Evolutionary conservation across 306 rosid species (phyloP).

Genomic region (Sicyos edulis): DNA sequence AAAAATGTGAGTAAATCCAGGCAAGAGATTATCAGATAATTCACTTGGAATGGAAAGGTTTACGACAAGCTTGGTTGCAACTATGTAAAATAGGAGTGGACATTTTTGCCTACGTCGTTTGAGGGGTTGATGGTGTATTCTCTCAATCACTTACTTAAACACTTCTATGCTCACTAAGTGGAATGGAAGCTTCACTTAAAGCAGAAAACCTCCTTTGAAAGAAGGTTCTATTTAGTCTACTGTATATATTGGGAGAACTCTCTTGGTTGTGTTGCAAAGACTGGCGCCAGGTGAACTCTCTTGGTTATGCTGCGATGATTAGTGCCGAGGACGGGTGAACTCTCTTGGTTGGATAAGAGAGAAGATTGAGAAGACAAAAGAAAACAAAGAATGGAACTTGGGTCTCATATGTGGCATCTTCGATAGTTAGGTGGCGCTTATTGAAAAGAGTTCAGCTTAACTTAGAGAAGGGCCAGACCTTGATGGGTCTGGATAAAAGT

Average conservation of each 20-base stretch:
- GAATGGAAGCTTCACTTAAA: neutral
- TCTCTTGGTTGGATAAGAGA: neutral
- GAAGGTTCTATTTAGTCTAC: neutral
- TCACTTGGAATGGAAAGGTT: no score
- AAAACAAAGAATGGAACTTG: neutral
- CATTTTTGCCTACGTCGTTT: neutral
- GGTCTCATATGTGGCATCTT: no score
- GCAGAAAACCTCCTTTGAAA: neutral
- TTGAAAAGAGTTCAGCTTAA: no score
- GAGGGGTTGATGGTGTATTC: neutral
- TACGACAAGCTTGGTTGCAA: neutral
- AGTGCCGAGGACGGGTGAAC: no score
- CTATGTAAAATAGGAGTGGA: neutral
- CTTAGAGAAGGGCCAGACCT: neutral
- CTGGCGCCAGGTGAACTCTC: neutral
- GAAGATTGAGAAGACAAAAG: neutral
- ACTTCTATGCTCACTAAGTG: neutral
- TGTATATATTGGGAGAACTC: neutral
- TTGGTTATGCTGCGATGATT: no score
- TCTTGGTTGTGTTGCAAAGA: no score
- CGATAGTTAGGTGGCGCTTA: no score
- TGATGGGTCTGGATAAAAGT: neutral
- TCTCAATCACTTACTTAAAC: neutral
- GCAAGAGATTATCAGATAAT: no score
- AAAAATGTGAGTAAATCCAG: no score